Evolutionary conservation across 2,329 filamentous ascomycete species (phyloP).

Genomic region (Neurospora sp.): DNA sequence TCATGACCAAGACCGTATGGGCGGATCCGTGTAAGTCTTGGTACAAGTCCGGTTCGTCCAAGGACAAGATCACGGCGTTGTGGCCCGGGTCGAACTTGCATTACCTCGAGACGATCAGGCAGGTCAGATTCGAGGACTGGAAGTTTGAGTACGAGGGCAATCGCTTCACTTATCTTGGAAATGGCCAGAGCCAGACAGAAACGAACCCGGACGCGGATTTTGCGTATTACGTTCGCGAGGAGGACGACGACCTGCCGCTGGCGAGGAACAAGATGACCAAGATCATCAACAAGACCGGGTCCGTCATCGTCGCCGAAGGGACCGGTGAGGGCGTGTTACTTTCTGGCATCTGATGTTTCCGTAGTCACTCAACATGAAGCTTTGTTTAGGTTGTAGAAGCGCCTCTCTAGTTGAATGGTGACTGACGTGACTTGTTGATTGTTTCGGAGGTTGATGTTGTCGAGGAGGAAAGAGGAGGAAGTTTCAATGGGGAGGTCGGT

Average conservation of each 20-base stretch:
- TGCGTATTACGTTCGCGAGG: not conserved
- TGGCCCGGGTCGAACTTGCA: slow-evolving; percentile 19
- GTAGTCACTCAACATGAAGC: fast-evolving
- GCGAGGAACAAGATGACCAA: not conserved
- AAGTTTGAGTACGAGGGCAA: slow-evolving; percentile 14
- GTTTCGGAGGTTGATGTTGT: not conserved
- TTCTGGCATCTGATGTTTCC: not conserved
- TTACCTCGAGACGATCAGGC: slow-evolving; percentile 17
- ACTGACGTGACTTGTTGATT: not conserved
- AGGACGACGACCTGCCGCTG: not conserved
- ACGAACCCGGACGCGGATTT: not conserved
- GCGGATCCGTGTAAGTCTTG: slow-evolving; percentile 21
- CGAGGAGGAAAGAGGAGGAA: not conserved
- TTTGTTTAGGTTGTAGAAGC: not conserved
- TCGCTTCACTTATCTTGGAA: not conserved
- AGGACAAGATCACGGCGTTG: slow-evolving; percentile 16
- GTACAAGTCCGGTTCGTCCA: slow-evolving; percentile 18
- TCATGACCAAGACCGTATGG: slow-evolving; percentile 24
- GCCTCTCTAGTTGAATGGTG: not conserved
- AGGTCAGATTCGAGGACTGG: slow-evolving; percentile 27
- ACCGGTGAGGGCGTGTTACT: not conserved
- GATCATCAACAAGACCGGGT: not conserved
- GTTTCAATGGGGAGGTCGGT: not conserved
- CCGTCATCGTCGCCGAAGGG: not conserved
- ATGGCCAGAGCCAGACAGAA: not conserved